Conservation (phyloP, 2,329 filamentous ascomycete genomes). For the Nemania bipapillata region DNA sequence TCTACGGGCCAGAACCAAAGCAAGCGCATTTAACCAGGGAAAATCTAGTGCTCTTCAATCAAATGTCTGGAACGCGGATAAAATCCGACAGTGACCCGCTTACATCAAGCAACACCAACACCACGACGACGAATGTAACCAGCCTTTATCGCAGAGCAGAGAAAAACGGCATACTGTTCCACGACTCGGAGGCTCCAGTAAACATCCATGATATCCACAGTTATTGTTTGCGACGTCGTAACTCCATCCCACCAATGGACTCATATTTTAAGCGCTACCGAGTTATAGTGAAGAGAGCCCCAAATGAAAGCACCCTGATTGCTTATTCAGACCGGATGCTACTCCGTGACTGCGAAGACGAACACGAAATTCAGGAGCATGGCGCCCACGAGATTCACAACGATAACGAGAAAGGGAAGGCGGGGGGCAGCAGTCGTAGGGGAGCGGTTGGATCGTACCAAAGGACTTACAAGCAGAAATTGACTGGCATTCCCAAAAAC, state of each 20-base stretch:
- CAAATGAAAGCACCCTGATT: not conserved
- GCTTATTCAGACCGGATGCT: not conserved
- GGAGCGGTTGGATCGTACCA: no score
- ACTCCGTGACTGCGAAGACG: no score
- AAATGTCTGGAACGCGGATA: not conserved
- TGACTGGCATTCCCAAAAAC: not conserved
- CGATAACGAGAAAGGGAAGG: no score
- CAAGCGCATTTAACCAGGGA: slow-evolving; percentile 3
- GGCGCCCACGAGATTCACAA: no score
- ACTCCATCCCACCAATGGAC: not conserved
- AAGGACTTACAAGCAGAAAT: no score
- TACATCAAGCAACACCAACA: not conserved
- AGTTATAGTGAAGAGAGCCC: not conserved
- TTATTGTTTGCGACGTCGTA: not conserved
- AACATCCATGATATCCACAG: not conserved
- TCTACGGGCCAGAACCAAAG: not conserved
- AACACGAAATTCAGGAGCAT: no score
- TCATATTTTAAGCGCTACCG: not conserved
- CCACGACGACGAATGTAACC: not conserved
- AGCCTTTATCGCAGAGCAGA: not conserved
- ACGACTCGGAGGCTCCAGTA: not conserved
- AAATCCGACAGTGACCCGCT: not conserved
- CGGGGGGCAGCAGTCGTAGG: not conserved
- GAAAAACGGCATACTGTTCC: not conserved
- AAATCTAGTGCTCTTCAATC: slow-evolving; percentile 2